phyloP scores from a whole-genome alignment of 1,284 basidiomycete species.

The Austroboletus niveus region DNA sequence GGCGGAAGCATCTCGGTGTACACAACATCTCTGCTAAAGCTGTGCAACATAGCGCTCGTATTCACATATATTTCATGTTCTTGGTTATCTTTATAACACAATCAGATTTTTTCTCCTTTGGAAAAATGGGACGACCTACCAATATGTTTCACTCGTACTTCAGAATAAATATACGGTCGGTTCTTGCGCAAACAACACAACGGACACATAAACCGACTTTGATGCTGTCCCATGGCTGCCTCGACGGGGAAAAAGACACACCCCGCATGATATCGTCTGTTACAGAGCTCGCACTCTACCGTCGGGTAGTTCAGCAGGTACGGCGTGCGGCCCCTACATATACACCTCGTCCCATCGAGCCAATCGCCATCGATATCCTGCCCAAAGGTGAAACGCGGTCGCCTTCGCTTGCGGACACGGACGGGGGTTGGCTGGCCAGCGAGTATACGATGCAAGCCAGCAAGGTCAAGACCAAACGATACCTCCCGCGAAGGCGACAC shows the following conservation, averaged over 20 bases:
- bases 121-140: conserved; percentile 41
- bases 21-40: conserved; percentile 67
- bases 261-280: conserved; percentile 64
- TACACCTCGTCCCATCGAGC: conserved; percentile 72
- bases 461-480: conserved; percentile 76
- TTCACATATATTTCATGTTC: conserved; percentile 62
- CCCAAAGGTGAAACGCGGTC: conserved; percentile 71
- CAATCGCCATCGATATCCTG: conserved; percentile 74
- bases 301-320: conserved; percentile 58
- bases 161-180: conserved; percentile 64
- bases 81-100: conserved; percentile 37
- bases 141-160: conserved; percentile 65
- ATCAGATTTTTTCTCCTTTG: conserved; percentile 7
- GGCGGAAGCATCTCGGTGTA: conserved; percentile 65
- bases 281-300: conserved; percentile 67
- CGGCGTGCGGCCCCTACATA: conserved; percentile 67
- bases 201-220: conserved; percentile 60
- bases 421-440: conserved; percentile 58
- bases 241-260: conserved; percentile 70
- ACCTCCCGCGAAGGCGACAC: conserved; percentile 74
- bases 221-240: conserved; percentile 30
- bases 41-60: conserved; percentile 68
- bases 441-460: conserved; percentile 73
- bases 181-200: conserved; percentile 73
- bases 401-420: conserved; percentile 57